These are phyloP conservation scores for Tetrahymena borealis DNA, from an alignment of 73 alveolate species.

Conservation along the genomic window DNA sequence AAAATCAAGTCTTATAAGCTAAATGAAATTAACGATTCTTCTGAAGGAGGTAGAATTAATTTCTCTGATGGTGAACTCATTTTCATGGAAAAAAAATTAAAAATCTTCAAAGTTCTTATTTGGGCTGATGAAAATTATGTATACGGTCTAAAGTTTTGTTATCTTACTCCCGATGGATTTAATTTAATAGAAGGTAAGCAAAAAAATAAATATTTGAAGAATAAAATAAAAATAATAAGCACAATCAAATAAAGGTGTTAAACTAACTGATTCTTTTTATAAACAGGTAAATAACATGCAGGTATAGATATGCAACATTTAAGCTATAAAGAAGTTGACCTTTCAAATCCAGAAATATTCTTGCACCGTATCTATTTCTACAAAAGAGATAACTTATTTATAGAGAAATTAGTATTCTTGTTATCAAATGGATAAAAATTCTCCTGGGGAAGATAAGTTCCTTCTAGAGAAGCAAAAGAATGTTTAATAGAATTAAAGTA, in stretches of 20 bases:
- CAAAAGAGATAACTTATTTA: background rate
- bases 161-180: background rate
- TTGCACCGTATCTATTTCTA: background rate
- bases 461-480: background rate
- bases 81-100: background rate
- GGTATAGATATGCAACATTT: background rate
- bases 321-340: background rate
- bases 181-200: background rate
- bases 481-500: background rate
- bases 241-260: no score
- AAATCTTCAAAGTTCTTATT: background rate
- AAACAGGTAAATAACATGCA: background rate
- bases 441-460: background rate
- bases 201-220: no score
- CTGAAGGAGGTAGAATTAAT: background rate
- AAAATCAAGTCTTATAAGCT: background rate
- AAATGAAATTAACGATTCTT: background rate
- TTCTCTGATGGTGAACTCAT: background rate
- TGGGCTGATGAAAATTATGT: constrained; percentile 1
- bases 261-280: background rate
- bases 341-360: background rate
- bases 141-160: background rate
- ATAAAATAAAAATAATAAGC: no score
- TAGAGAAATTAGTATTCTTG: background rate
- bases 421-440: background rate